Conservation (phyloP, 768 basidiomycete genomes). For the Tylopilus plumbeoviolaceoides region DNA sequence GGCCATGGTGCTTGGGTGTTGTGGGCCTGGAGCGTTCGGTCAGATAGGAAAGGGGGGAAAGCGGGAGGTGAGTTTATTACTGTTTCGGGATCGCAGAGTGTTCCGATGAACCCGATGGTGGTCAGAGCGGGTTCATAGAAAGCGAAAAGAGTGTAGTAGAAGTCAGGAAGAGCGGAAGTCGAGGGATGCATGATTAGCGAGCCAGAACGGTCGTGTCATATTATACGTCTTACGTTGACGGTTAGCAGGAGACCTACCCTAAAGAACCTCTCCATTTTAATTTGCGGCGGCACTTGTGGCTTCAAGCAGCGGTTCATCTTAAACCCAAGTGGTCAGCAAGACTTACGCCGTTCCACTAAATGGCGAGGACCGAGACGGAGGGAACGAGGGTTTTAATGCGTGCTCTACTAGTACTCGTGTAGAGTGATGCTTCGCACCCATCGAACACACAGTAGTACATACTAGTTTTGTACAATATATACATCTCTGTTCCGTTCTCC, state of each 20-base stretch:
- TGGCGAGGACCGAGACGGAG: conserved; percentile 72
- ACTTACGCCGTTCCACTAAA: conserved; percentile 55
- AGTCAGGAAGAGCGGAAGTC: conserved; percentile 62
- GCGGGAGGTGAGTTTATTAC: conserved; percentile 34
- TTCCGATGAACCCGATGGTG: conserved; percentile 59
- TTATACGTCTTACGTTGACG: too few species aligned
- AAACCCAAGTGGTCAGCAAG: conserved; percentile 63
- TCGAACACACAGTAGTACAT: conserved; percentile 30
- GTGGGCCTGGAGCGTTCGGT: conserved; percentile 46
- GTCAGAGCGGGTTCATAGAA: conserved; percentile 71
- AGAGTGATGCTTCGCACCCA: conserved; percentile 45
- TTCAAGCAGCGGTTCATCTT: conserved; percentile 56
- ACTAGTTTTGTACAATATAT: not conserved
- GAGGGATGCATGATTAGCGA: conserved; percentile 35
- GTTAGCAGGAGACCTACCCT: conserved; percentile 21
- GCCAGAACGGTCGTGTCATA: too few species aligned
- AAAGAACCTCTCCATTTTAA: conserved; percentile 8
- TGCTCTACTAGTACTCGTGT: conserved; percentile 19
- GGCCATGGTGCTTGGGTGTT: conserved; percentile 78
- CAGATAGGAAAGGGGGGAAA: not conserved
- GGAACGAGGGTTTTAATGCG: conserved; percentile 71
- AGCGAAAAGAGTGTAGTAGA: conserved; percentile 72
- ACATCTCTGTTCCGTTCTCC: not conserved
- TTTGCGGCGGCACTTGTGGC: conserved; percentile 28
- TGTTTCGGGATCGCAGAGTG: conserved; percentile 59